phyloP scores from a whole-genome alignment of 768 basidiomycete species.

The Hypsizygus marmoreus region DNA sequence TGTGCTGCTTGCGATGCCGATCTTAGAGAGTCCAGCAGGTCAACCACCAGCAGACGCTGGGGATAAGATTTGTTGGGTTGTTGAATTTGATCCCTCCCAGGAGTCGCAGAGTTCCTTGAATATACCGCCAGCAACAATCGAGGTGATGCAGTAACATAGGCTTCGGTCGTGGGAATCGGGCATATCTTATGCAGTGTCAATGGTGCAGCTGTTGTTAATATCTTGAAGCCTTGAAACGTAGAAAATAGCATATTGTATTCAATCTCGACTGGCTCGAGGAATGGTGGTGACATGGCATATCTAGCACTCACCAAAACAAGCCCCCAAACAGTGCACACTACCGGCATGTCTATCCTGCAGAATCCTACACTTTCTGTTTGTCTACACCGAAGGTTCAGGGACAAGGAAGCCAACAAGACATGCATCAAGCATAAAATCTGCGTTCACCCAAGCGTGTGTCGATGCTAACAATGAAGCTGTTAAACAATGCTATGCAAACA shows the following conservation, averaged over 20 bases:
- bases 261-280: no score
- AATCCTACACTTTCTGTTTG: not conserved
- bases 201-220: no score
- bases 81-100: constrained; percentile 1
- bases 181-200: no score
- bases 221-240: no score
- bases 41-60: not conserved
- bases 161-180: no score
- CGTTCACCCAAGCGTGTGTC: constrained; percentile 97
- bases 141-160: constrained; percentile 1
- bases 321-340: no score
- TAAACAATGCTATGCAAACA: not conserved
- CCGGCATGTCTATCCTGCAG: no score
- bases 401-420: constrained; percentile 92
- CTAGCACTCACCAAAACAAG: no score
- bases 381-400: constrained; percentile 55
- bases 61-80: constrained; percentile 1
- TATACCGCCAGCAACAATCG: constrained; percentile 7
- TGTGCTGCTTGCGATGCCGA: constrained; percentile 39
- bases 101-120: not conserved
- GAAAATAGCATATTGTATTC: no score
- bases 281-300: no score
- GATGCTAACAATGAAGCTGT: constrained; percentile 48
- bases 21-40: no score
- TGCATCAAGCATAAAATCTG: constrained; percentile 93